Evolutionary conservation across 495 filamentous ascomycete genomes (phyloP), one percentile per base, ranked within the genome.

Genomic region (Parathielavia hyrcaniae): DNA sequence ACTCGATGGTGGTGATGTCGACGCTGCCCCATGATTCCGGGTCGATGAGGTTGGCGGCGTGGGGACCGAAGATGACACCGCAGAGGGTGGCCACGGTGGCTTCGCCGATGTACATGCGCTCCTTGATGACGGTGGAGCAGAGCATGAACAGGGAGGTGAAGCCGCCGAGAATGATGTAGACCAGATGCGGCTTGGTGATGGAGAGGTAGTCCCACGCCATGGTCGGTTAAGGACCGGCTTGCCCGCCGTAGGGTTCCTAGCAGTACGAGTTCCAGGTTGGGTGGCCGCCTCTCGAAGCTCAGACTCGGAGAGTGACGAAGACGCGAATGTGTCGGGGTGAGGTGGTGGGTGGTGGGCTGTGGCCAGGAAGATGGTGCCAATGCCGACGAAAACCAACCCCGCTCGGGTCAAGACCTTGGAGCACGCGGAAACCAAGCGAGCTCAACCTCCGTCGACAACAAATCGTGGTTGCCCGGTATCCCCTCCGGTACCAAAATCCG

Each of bases 81-180:
- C 91, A 96, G 47, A 99, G 71, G 4, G 95, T 97, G 39, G 95
- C 95, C 11, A 99, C 88, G 11, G 95, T 96, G 26, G 95, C 95
- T 81, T 99, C 95, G 64, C 95, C 95, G 57, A 99, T 97, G 75
- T 99, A 99, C 55, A 99, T 81, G 65, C 88, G 86, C 76, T 99
- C 95, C 79, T 99, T 99, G 72, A 99, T 92, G 71, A 97, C 85
- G 47, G 93, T 86, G 41, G 93, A 97, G 72, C 90, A 95, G 46
- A 99, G 77, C 95, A 99, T 99, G 77, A 99, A 99, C 64, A 99
- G 77, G 52, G 87, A 89, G 53, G 95, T 97, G 76, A 99, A 99
- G 65, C 93, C 95, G 62, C 95, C 95, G 40, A 99, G 78, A 73
- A 99, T 97, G 76, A 95, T 90, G 72, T 99, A 99, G 44, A 95